Base-by-base conservation (phyloP, 371 early-diverging fungal species). In the Circinella minor region DNA sequence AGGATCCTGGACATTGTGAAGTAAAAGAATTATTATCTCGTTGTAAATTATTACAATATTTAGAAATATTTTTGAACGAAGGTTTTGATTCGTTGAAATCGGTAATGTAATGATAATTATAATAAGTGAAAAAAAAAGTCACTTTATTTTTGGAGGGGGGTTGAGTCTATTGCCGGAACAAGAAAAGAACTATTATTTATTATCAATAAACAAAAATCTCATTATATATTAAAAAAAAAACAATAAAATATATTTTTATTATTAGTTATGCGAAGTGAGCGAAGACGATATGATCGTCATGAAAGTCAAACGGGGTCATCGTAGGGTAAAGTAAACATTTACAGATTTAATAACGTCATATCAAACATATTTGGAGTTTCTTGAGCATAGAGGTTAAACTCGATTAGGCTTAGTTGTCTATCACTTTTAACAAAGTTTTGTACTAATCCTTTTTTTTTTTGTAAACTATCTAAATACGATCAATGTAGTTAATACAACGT, bases 41-140 rank as follows among this genome's bases (percentile, higher is more conserved):
- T 55, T 80, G 79, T 43, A 66, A 70, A 46, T 66, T 85, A 10
- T 36, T 55, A 14, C 78, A 85, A 18, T 85, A 85, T 65, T 61
- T 70, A 38, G 65, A 66, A 43, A 60, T 49, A 9, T 80, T 85
- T 61, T 68, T 82, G 7, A 61, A 68, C 0, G 85, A 85, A 75
- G 85, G 85, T 2, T 85, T 85, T 66, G 85, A 85, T 48, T 73
- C 78, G 6, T 51, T 85, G 36, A 70, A 71, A 71, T 79, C 85
- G 27, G 85, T 84, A 79, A 43, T 43, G 27, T 27, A 27, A 27
- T 27, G 27, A 27, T 27, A 27, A 27, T 27, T 27, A 27, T 27
- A 27, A 27, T 27, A 27, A 27, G 27, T 27, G 2, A 27, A 27
- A 27, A 27, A 27, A 27, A 27, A 27, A 27, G 27, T 27, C 27